A percentile compares a stretch with the other conserved stretches of the same genome.
Evolutionary conservation across 2,329 filamentous ascomycete species (phyloP).

Genomic region (Sporothrix curviconia): DNA sequence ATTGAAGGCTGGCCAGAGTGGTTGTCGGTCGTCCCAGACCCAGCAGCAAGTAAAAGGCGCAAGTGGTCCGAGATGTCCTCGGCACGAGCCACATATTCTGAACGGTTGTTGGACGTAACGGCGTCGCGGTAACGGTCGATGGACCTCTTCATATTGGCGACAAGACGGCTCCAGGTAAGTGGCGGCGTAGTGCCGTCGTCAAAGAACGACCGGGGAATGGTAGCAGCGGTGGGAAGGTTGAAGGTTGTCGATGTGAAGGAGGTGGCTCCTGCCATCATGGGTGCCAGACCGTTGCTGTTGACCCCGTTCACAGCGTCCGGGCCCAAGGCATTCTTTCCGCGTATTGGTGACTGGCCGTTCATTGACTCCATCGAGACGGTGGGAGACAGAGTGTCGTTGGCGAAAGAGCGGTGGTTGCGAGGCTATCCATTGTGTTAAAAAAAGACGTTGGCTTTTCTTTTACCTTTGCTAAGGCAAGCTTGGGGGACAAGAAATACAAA

Average conservation of each 20-base stretch:
- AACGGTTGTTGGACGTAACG: slow-evolving; percentile 74
- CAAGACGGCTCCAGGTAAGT: slow-evolving; percentile 81
- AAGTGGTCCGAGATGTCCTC: slow-evolving; percentile 98
- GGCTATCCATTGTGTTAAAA: slow-evolving; percentile 33
- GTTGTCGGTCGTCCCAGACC: slow-evolving; percentile 95
- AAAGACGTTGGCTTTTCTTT: neutral
- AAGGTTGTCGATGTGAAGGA: slow-evolving; percentile 56
- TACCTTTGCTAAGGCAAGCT: neutral
- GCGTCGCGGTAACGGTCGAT: slow-evolving; percentile 86
- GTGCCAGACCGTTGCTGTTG: slow-evolving; percentile 34
- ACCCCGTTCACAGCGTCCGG: slow-evolving; percentile 44
- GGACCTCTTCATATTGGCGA: slow-evolving; percentile 86
- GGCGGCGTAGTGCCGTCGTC: slow-evolving; percentile 77
- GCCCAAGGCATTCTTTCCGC: slow-evolving; percentile 34
- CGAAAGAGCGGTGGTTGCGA: slow-evolving; percentile 59
- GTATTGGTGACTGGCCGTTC: slow-evolving; percentile 55
- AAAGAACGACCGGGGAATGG: slow-evolving; percentile 76
- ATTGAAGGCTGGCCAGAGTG: slow-evolving; percentile 99
- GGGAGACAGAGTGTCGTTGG: slow-evolving; percentile 66
- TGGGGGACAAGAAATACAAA: neutral
- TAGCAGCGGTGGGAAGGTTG: slow-evolving; percentile 50
- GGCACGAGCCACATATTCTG: slow-evolving; percentile 88
- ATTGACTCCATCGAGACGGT: slow-evolving; percentile 90
- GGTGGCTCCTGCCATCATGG: slow-evolving; percentile 52
- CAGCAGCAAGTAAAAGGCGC: slow-evolving; percentile 85